Percentiles rank a stretch among this genome's conserved stretches.
Conservation (phyloP, 306 rosid species). For the Lupinus albus region DNA sequence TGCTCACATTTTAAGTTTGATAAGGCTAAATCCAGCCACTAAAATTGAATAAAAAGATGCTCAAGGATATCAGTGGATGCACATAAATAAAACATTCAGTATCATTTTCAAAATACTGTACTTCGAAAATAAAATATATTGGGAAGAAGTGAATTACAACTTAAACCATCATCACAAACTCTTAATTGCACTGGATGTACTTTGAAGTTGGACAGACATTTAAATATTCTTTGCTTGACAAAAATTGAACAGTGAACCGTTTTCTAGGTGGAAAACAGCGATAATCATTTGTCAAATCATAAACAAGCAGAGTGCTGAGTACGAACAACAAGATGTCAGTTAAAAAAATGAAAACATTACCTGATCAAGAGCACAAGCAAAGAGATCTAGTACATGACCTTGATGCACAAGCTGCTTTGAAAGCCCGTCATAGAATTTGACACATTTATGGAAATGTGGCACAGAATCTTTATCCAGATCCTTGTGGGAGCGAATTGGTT, state of each 20-base stretch:
- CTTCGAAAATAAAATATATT: too few relatives aligned
- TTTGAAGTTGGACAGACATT: background rate
- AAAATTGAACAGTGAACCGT: slow-evolving; percentile 1
- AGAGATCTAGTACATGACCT: slow-evolving; percentile 95
- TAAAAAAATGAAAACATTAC: slow-evolving; percentile 39
- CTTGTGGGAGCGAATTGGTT: slow-evolving; percentile 98
- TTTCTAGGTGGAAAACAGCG: slow-evolving; percentile 26
- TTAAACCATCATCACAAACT: slow-evolving; percentile 22
- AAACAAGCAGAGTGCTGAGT: slow-evolving; percentile 26
- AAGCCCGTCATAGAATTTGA: slow-evolving; percentile 87
- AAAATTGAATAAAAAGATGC: too few relatives aligned
- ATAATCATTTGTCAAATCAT: slow-evolving; percentile 8
- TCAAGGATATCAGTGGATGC: too few relatives aligned
- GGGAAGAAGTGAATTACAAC: slow-evolving; percentile 28
- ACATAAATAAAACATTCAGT: too few relatives aligned
- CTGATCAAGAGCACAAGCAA: slow-evolving; percentile 98
- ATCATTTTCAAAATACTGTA: too few relatives aligned
- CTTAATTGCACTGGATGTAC: slow-evolving; percentile 5
- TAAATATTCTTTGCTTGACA: slow-evolving; percentile 6
- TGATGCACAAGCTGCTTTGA: slow-evolving; percentile 97
- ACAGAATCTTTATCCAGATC: slow-evolving; percentile 99
- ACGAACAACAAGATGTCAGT: slow-evolving; percentile 26
- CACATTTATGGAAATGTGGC: slow-evolving; percentile 77
- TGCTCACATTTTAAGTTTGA: too few relatives aligned
- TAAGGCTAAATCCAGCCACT: too few relatives aligned